Percentiles rank a stretch among this genome's conserved stretches.
Conservation (phyloP, 768 basidiomycete species). For the Pulveroboletus frians region DNA sequence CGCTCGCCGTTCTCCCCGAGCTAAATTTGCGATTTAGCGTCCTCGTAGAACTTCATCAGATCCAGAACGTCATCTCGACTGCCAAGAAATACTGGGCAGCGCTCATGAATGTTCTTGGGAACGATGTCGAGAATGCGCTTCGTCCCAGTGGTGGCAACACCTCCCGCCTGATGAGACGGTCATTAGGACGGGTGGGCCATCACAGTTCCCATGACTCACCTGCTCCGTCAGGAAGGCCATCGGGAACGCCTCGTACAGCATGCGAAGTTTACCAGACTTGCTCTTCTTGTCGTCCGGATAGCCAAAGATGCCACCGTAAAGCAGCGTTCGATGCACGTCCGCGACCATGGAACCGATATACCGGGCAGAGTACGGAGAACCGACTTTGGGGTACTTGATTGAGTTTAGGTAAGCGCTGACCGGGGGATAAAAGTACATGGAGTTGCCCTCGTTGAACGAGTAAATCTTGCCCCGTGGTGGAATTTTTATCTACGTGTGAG, state of each 20-base stretch:
- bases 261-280: slow-evolving; percentile 89
- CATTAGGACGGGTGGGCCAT: neutral
- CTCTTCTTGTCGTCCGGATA: slow-evolving; percentile 98
- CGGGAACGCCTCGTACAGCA: slow-evolving; percentile 97
- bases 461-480: slow-evolving; percentile 97
- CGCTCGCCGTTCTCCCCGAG: neutral
- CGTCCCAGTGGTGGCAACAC: slow-evolving; percentile 94
- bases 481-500: slow-evolving; percentile 70
- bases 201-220: slow-evolving; percentile 38
- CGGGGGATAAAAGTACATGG: slow-evolving; percentile 86
- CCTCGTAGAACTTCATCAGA: slow-evolving; percentile 78
- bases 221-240: slow-evolving; percentile 96
- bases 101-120: slow-evolving; percentile 83
- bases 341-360: slow-evolving; percentile 99
- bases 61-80: slow-evolving; percentile 91
- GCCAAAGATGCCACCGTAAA: slow-evolving; percentile 98
- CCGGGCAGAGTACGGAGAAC: slow-evolving; percentile 81
- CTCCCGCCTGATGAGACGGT: slow-evolving; percentile 66
- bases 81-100: slow-evolving; percentile 90
- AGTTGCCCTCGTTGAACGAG: slow-evolving; percentile 99
- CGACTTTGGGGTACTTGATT: slow-evolving; percentile 81
- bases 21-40: slow-evolving; percentile 16
- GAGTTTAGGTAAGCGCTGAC: slow-evolving; percentile 79
- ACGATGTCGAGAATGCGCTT: slow-evolving; percentile 88
- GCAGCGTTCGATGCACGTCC: slow-evolving; percentile 91